Conservation (phyloP, 2,329 filamentous ascomycete species). For the Macroventuria anomochaeta region DNA sequence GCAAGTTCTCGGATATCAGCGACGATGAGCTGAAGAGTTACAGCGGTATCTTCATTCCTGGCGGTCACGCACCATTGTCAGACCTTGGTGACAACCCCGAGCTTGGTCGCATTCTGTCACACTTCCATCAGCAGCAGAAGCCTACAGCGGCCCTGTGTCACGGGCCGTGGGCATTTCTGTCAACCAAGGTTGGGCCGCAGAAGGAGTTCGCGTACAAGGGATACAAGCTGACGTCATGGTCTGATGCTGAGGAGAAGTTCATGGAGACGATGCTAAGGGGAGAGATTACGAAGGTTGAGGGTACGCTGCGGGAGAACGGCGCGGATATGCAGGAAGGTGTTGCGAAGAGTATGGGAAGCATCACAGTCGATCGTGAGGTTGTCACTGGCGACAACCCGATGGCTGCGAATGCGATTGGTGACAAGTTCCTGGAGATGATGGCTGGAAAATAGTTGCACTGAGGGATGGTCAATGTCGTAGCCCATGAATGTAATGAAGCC, state of each 20-base stretch:
- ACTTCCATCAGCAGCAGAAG: constrained; percentile 52
- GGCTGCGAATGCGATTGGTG: constrained; percentile 41
- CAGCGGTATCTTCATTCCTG: constrained; percentile 54
- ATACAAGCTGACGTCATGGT: constrained; percentile 56
- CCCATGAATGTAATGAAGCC: too few species aligned
- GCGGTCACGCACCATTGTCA: constrained; percentile 54
- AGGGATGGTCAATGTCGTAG: too few species aligned
- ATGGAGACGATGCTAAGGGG: constrained; percentile 55
- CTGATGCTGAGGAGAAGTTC: constrained; percentile 54
- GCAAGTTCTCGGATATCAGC: constrained; percentile 49
- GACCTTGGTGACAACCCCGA: constrained; percentile 53
- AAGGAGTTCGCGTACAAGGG: constrained; percentile 54
- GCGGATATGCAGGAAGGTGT: constrained; percentile 55
- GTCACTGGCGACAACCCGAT: constrained; percentile 44
- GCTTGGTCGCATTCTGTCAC: constrained; percentile 51
- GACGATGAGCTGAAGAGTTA: constrained; percentile 51
- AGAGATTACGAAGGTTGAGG: constrained; percentile 54
- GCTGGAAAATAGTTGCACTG: constrained; percentile 1
- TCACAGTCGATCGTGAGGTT: constrained; percentile 54
- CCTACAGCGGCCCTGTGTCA: constrained; percentile 57
- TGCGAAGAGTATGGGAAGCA: constrained; percentile 49
- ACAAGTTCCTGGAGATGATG: constrained; percentile 46
- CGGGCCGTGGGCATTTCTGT: constrained; percentile 55
- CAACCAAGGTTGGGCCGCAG: constrained; percentile 47
- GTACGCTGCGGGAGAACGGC: constrained; percentile 48